Evolutionary conservation across 768 basidiomycete genomes (phyloP), one percentile per base, ranked within the genome.

Genomic region (Amanita brunnescens): DNA sequence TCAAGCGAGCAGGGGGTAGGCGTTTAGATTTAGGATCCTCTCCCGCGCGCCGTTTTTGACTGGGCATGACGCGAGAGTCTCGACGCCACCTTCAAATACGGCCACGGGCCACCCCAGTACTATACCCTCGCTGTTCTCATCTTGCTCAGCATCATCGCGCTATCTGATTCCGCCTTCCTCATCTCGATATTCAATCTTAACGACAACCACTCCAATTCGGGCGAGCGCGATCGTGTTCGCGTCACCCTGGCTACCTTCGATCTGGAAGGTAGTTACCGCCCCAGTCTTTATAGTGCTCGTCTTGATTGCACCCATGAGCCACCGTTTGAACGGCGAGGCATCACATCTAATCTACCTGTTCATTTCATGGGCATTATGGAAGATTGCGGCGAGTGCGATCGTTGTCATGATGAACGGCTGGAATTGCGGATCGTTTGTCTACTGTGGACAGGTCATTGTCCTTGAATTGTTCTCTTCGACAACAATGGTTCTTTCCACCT

Each of bases 101-200:
- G 80, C 16, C 55, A 79, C 86, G 71, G 86, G 82, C 47, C 14
- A 9, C 6, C 9, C 20, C 29, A n/a, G n/a, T n/a, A n/a, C 13
- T 21, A 35, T 10, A 20, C 21, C 32, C 23, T 37, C 7, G 2
- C 29, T 14, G 16, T 44, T 29, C 10, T 8, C 4, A n/a, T 2
- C 33, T 6, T 8, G 6, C 30, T 45, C 20, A 34, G 37, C 55
- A 12, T 8, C 8, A 3, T 21, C 2, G 54, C 87, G 85, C 72
- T 88, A 58, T 69, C 79, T 20, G 78, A 88, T 55, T 73, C 89
- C 3, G 82, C 87, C 4, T 91, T 84, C 80, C 72, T 92, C 40
- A 74, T 77, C 6, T 68, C 81, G 13, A 72, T 68, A 40, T 91
- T 78, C 70, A 79, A 83, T 62, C 50, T 64, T 24, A 69, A 74